A percentile compares a stretch with the other conserved stretches of the same genome.
phyloP scores from a whole-genome alignment of 2,329 filamentous ascomycete genomes.

The Botrytis fragariae region DNA sequence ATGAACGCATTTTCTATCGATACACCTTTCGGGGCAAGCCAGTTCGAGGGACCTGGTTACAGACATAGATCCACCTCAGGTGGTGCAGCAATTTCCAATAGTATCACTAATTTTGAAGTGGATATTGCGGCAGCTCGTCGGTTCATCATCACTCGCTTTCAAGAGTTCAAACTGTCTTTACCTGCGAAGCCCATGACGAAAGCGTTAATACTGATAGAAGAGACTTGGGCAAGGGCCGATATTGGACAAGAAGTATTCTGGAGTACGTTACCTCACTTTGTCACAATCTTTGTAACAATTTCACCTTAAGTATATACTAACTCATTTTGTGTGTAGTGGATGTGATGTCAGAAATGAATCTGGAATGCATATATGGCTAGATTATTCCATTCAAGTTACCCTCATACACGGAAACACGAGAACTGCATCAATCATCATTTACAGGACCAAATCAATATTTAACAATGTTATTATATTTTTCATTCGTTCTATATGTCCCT shows the following conservation, averaged over 20 bases:
- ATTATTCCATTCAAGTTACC: background rate
- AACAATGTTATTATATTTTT: background rate
- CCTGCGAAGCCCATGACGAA: slow-evolving; percentile 34
- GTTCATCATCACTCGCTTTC: slow-evolving; percentile 32
- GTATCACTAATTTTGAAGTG: slow-evolving; percentile 32
- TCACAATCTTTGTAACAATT: background rate
- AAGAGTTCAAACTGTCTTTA: slow-evolving; percentile 33
- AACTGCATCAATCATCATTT: background rate
- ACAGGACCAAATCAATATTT: background rate
- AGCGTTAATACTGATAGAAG: slow-evolving; percentile 30
- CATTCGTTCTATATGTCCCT: background rate
- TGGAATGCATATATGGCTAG: slow-evolving; percentile 16
- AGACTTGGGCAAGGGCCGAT: slow-evolving; percentile 34
- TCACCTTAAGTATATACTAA: background rate
- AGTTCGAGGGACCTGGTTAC: background rate
- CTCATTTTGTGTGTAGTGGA: background rate
- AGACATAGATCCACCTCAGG: slow-evolving; percentile 11
- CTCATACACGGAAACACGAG: background rate
- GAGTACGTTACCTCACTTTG: slow-evolving; percentile 19
- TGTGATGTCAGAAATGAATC: slow-evolving; percentile 16
- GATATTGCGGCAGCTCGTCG: slow-evolving; percentile 32
- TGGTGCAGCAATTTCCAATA: slow-evolving; percentile 23
- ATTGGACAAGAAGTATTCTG: slow-evolving; percentile 31
- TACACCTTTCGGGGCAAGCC: slow-evolving; percentile 4
- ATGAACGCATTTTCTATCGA: background rate